Percentiles rank a stretch among this genome's conserved stretches.
phyloP scores from a whole-genome alignment of 164 flowering plant species.

The Nelumbo lutea region DNA sequence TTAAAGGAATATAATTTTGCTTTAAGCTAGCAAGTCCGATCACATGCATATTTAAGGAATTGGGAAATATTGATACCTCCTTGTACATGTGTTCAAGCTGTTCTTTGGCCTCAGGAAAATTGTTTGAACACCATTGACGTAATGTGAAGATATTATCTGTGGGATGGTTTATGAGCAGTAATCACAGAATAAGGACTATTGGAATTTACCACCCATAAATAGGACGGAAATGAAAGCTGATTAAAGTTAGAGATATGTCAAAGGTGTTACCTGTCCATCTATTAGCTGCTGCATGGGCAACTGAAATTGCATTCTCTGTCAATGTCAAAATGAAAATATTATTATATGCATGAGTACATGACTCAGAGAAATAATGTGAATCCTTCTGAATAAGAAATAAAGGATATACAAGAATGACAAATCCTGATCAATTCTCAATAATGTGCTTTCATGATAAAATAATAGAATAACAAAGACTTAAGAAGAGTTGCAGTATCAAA shows the following conservation, averaged over 20 bases:
- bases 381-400: background rate
- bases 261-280: slow-evolving; percentile 89
- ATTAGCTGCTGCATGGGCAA: slow-evolving; percentile 81
- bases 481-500: background rate
- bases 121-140: slow-evolving; percentile 89
- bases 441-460: background rate
- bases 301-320: slow-evolving; percentile 74
- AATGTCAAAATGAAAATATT: slow-evolving; percentile 8
- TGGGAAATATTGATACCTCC: slow-evolving; percentile 45
- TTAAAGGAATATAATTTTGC: too few relatives aligned
- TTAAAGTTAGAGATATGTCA: background rate
- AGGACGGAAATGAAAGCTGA: slow-evolving; percentile 6
- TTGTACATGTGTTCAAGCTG: slow-evolving; percentile 85
- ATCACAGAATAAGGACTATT: background rate
- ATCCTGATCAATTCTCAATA: background rate
- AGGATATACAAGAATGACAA: background rate
- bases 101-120: slow-evolving; percentile 93
- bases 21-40: background rate
- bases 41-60: background rate
- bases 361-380: background rate
- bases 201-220: background rate
- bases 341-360: background rate
- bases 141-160: slow-evolving; percentile 87
- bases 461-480: background rate
- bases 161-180: slow-evolving; percentile 4